Percentiles rank a stretch among this genome's conserved stretches.
Evolutionary conservation across 2,329 filamentous ascomycete genomes (phyloP).

Genomic region (Claviceps capensis): DNA sequence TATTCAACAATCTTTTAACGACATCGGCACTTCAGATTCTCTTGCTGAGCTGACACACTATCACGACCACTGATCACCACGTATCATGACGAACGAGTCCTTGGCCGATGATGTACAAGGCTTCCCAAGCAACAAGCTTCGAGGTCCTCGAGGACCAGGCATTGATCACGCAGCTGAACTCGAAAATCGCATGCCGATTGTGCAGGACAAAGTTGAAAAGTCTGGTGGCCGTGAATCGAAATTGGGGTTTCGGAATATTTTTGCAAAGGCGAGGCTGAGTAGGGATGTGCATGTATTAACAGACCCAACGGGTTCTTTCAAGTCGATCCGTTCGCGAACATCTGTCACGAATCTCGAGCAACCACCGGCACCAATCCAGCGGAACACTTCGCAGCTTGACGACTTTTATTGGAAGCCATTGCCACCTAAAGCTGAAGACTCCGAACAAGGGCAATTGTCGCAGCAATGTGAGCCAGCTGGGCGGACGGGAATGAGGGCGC

Average conservation of each 20-base stretch:
- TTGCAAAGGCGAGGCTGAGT: conserved; percentile 29
- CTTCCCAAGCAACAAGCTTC: not conserved
- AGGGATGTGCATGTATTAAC: conserved; percentile 20
- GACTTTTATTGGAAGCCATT: conserved; percentile 22
- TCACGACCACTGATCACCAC: not conserved
- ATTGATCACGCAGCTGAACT: conserved; percentile 4
- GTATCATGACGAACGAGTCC: conserved; percentile 3
- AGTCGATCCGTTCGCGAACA: conserved; percentile 26
- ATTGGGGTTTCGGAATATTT: conserved; percentile 36
- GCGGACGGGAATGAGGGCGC: conserved; percentile 6
- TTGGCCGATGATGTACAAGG: conserved; percentile 2
- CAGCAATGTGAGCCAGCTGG: conserved; percentile 4
- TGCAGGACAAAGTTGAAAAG: conserved; percentile 22
- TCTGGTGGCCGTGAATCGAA: conserved; percentile 35
- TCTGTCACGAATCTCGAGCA: conserved; percentile 23
- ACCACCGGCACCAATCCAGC: conserved; percentile 24
- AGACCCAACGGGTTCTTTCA: conserved; percentile 17
- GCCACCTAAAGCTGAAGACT: conserved; percentile 11
- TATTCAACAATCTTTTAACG: not conserved
- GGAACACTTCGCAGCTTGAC: conserved; percentile 10
- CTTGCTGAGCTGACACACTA: not conserved
- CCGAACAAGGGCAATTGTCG: conserved; percentile 6
- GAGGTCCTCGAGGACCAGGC: conserved; percentile 17
- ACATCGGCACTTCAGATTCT: not conserved
- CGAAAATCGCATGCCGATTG: conserved; percentile 14